A percentile compares a stretch with the other conserved stretches of the same genome.
These are phyloP conservation scores for Penicillium hesseltinei DNA, from an alignment of 2,329 filamentous ascomycete species.

Conservation along the genomic window DNA sequence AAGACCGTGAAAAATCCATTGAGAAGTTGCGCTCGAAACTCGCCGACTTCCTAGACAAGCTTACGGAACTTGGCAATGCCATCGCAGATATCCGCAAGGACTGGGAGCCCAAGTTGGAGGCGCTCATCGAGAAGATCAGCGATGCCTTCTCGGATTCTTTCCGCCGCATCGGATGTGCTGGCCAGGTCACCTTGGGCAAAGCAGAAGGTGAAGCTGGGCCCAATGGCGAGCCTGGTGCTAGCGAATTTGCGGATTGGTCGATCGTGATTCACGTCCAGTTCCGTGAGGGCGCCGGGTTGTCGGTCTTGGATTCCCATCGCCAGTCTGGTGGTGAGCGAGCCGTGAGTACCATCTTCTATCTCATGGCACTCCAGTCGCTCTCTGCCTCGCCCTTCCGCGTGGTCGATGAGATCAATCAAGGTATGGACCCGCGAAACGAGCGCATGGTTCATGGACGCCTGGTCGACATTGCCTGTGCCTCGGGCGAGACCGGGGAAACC, in stretches of 20 bases:
- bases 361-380: slow-evolving; percentile 94
- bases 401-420: slow-evolving; percentile 99
- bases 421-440: slow-evolving; percentile 98
- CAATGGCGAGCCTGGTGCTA: slow-evolving; percentile 40
- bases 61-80: slow-evolving; percentile 55
- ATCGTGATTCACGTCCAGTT: slow-evolving; percentile 95
- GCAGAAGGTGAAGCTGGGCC: slow-evolving; percentile 43
- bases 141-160: slow-evolving; percentile 92
- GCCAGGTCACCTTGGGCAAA: slow-evolving; percentile 84
- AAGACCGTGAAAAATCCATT: slow-evolving; percentile 70
- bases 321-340: slow-evolving; percentile 96
- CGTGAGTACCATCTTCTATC: slow-evolving; percentile 96
- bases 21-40: slow-evolving; percentile 61
- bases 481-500: slow-evolving; percentile 53
- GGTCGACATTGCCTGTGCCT: slow-evolving; percentile 86
- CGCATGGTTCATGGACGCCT: slow-evolving; percentile 97
- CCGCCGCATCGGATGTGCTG: slow-evolving; percentile 87
- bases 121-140: slow-evolving; percentile 75
- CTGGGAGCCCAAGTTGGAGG: slow-evolving; percentile 84
- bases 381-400: slow-evolving; percentile 95
- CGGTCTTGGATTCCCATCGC: slow-evolving; percentile 82
- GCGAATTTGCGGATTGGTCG: slow-evolving; percentile 91
- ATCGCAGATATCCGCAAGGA: slow-evolving; percentile 66
- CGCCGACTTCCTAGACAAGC: slow-evolving; percentile 52
- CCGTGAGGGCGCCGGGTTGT: slow-evolving; percentile 78